Conservation (phyloP, 2,329 filamentous ascomycete genomes). For the Leptoxyphium fumago region DNA sequence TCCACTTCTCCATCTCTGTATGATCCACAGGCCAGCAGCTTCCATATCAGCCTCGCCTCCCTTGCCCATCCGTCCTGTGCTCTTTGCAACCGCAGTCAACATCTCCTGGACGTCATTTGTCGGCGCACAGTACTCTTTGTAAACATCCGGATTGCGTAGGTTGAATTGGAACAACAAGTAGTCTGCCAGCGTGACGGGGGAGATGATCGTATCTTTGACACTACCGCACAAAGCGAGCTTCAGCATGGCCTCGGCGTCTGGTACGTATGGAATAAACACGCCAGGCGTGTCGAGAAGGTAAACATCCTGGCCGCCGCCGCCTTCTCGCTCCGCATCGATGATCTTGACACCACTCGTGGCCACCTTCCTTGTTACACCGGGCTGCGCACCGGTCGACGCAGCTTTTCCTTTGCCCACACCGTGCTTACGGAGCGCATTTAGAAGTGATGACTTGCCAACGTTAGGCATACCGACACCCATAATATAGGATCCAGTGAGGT, state of each 20-base stretch:
- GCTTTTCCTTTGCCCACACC: conserved; percentile 57
- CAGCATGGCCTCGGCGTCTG: conserved; percentile 75
- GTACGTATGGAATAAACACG: conserved; percentile 86
- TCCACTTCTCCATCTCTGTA: conserved; percentile 71
- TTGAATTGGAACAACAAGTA: conserved; percentile 85
- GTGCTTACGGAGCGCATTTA: conserved; percentile 64
- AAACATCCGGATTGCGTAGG: conserved; percentile 44
- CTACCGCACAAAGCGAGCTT: conserved; percentile 85
- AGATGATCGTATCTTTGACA: conserved; percentile 78
- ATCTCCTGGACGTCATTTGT: conserved; percentile 75
- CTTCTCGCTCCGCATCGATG: conserved; percentile 39
- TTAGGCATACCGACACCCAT: conserved; percentile 97
- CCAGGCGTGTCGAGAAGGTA: conserved; percentile 88
- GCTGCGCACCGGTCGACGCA: conserved; percentile 69
- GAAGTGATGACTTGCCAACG: conserved; percentile 86
- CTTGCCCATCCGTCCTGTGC: conserved; percentile 60
- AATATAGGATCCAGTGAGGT: conserved; percentile 67
- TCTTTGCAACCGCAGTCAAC: conserved; percentile 53
- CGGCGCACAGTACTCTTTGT: conserved; percentile 48
- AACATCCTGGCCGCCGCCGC: conserved; percentile 44
- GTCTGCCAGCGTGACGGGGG: conserved; percentile 65
- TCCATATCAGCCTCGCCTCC: conserved; percentile 58
- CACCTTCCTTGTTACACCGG: conserved; percentile 79
- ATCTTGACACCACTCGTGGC: conserved; percentile 65
- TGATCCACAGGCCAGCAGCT: conserved; percentile 61